Base-by-base conservation (phyloP, 108 stramenopile genomes). In the Fragilaria crotonensis region DNA sequence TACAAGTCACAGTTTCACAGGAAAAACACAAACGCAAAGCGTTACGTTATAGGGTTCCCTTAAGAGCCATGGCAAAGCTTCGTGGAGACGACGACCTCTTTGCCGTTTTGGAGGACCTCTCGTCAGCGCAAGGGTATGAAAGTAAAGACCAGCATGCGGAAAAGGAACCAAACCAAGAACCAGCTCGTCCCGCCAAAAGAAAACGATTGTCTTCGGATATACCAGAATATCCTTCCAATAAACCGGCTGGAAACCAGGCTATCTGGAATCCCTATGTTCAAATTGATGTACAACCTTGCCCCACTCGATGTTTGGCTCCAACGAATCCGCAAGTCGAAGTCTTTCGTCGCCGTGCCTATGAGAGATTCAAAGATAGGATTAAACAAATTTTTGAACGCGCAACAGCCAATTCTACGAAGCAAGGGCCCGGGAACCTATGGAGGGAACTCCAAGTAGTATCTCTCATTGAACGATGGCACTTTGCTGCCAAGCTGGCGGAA, bases 321-420 rank as follows among this genome's bases (percentile, higher is more conserved):
- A 83, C 79, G 48, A 83, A 81, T 56, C 82, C 87, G 4, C 63
- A 71, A 0, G 72, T 81, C 5, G 87, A 89, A 70, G 66, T 89
- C 25, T 59, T 79, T 27, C 77, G 87, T 27, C 79, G 80, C 48
- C 74, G 87, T 22, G 68, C 62, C 32, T 79, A 76, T 49, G 87
- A 89, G 58, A 79, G 72, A 33, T 89, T 89, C 75, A 83, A 83
- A 59, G 30, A 72, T 4, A 59, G 64, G n/a, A 70, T 81, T 44
- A 58, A 66, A 25, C 74, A 72, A 25, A 26, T 71, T 0, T 52
- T 89, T 33, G 75, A 68, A 26, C 45, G 44, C 18, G 22, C 53
- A 9, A 25, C 17, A 4, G 44, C 9, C 4, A 62, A 62, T 26
- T 30, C 30, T 28, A 18, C 50, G 11, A 30, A 2, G 3, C 18